A percentile compares a stretch with the other conserved stretches of the same genome.
Evolutionary conservation across 441 rosid species (phyloP).

Genomic region (Erysimum cheiri): DNA sequence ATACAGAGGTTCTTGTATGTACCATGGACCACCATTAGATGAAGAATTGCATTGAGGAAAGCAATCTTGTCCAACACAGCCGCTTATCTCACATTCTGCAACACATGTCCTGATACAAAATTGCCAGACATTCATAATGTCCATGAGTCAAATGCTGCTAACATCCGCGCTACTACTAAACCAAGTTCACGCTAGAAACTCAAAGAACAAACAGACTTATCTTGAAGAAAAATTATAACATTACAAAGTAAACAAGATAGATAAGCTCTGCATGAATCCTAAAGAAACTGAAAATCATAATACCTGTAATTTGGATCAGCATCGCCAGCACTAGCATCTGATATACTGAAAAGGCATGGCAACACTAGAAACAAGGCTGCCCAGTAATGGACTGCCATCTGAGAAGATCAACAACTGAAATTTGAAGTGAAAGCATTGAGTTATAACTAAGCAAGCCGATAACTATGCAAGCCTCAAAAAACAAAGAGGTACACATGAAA

Average conservation of each 20-base stretch:
- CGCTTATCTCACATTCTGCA: slow-evolving; percentile 59
- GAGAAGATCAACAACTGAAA: slow-evolving; percentile 33
- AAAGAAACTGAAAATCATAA: slow-evolving; percentile 15
- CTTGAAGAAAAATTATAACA: background rate
- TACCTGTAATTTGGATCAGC: slow-evolving; percentile 84
- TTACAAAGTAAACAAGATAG: slow-evolving; percentile 1
- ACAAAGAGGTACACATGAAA: background rate
- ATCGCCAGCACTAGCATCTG: slow-evolving; percentile 88
- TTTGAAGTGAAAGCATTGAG: slow-evolving; percentile 14
- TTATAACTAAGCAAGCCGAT: background rate
- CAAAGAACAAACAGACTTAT: background rate
- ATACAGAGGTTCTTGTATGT: slow-evolving; percentile 80
- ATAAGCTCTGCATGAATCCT: background rate
- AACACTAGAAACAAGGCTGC: slow-evolving; percentile 50
- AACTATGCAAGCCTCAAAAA: background rate
- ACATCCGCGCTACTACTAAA: background rate
- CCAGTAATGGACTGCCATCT: slow-evolving; percentile 59
- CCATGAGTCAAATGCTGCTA: slow-evolving; percentile 13
- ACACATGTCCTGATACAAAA: slow-evolving; percentile 60
- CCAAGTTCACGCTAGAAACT: slow-evolving; percentile 11
- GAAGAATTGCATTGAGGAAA: slow-evolving; percentile 77
- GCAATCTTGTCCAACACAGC: slow-evolving; percentile 72
- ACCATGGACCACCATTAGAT: slow-evolving; percentile 75
- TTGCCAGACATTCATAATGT: slow-evolving; percentile 6
- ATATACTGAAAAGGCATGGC: slow-evolving; percentile 55